These are phyloP conservation scores for Climacium dendroides DNA, from an alignment of 225 moss, liverwort and hornwort species.

Conservation along the genomic window DNA sequence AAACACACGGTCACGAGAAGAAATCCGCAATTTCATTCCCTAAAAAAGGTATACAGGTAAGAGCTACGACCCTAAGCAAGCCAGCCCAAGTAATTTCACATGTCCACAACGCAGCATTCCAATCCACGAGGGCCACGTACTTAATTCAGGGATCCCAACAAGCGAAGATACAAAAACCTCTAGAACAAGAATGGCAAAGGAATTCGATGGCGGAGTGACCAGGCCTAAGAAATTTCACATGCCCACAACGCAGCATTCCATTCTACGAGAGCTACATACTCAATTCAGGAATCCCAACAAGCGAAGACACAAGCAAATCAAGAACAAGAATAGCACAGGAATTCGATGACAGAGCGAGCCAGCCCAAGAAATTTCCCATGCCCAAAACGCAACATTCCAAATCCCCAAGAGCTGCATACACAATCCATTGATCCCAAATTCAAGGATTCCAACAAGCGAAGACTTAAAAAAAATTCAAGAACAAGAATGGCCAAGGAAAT, in stretches of 20 bases:
- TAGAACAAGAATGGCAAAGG: not conserved
- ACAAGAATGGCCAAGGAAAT: not conserved
- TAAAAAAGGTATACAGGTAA: not conserved
- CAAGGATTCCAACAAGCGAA: not conserved
- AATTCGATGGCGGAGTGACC: not conserved
- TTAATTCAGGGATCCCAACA: not conserved
- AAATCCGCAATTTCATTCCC: not conserved
- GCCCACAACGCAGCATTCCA: not conserved
- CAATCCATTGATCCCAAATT: not conserved
- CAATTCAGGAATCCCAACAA: not conserved
- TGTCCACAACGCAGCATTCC: not conserved
- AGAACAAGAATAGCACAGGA: not conserved
- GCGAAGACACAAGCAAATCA: not conserved
- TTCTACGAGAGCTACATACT: not conserved
- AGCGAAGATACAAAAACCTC: no score
- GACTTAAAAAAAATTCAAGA: not conserved
- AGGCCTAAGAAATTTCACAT: not conserved
- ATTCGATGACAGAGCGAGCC: not conserved
- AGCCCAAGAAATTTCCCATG: not conserved
- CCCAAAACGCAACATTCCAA: not conserved
- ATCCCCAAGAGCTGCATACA: not conserved
- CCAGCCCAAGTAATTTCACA: not conserved
- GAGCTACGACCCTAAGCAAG: not conserved
- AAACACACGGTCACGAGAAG: not conserved
- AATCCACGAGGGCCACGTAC: not conserved